Base-by-base conservation (phyloP, 805 yeast genomes). In the Maudiozyma bulderi region DNA sequence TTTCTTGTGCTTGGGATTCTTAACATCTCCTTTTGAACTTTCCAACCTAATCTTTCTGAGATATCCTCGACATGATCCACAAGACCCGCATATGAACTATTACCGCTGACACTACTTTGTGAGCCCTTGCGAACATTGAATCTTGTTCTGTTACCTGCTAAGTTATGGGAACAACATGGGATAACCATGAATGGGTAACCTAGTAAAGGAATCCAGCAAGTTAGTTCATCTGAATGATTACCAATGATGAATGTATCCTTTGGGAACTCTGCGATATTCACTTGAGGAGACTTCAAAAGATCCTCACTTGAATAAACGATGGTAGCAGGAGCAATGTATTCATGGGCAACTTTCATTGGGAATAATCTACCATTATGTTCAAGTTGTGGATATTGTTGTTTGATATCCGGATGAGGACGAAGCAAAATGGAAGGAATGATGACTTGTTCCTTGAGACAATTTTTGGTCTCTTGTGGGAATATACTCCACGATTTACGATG, bases 1-100 rank as follows among this genome's bases (percentile, higher is more conserved):
- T 91, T 91, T 64, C 97, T 72, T 0, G 98, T 91, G 50, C 96
- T 86, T 33, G 98, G 98, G 28, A 91, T 91, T 50, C 98, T 74
- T 43, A 91, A 68, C 84, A 85, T 84, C 63, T 91, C 98, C 57
- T 82, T 78, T 58, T 87, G 84, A 1, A 82, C 84, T 11, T 74
- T 68, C 98, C 98, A 91, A 0, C 97, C 97, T 57, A 79, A 80
- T 46, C 72, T 62, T 14, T 61, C 60, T 0, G 96, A 80, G 26
- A 89, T 57, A 40, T 79, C 78, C 52, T 81, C 89, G 5, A 84
- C 93, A 59, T 87, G 93, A 50, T 86, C 95, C 3, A 89, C 95
- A 46, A 91, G 72, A 0, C 93, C 83, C 0, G 89, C 90, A 65
- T 90, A 91, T 1, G 89, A 79, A 1, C 95, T 86, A 43, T 59